Evolutionary conservation across 495 filamentous ascomycete genomes (phyloP).

Genomic region (Parathielavia appendiculata): DNA sequence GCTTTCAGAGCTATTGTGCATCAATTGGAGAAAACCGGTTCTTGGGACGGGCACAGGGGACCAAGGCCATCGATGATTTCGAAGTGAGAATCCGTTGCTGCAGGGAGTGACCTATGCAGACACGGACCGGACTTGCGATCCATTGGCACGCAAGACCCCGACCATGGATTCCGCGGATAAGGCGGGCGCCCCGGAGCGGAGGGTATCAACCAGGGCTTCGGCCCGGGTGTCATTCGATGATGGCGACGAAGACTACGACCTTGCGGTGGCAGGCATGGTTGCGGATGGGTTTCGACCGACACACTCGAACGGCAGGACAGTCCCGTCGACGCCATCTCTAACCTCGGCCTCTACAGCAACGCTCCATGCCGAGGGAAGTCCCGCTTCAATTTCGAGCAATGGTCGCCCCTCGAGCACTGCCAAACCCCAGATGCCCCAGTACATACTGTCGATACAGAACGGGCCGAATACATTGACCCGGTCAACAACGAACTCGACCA

Average conservation of each 20-base stretch:
- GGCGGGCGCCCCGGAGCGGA: slow-evolving; percentile 32
- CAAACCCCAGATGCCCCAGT: slow-evolving; percentile 39
- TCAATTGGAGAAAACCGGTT: neutral
- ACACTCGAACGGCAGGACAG: neutral
- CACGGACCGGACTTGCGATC: slow-evolving; percentile 6
- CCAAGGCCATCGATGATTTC: slow-evolving; percentile 23
- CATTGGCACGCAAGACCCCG: slow-evolving; percentile 1
- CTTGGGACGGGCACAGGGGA: neutral
- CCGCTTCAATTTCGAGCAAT: slow-evolving; percentile 5
- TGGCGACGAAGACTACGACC: slow-evolving; percentile 26
- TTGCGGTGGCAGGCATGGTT: slow-evolving; percentile 23
- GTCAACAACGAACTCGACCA: slow-evolving; percentile 31
- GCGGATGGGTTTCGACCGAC: slow-evolving; percentile 32
- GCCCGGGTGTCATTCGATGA: slow-evolving; percentile 25
- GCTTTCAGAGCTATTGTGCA: neutral
- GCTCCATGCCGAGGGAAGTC: slow-evolving; percentile 2
- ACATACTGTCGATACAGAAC: slow-evolving; percentile 38
- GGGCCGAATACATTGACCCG: slow-evolving; percentile 24
- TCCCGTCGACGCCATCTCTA: slow-evolving; percentile 20
- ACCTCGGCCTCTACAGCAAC: slow-evolving; percentile 17
- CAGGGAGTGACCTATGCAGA: slow-evolving; percentile 2
- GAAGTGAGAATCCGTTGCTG: slow-evolving; percentile 30
- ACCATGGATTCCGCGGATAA: slow-evolving; percentile 38
- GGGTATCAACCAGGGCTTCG: slow-evolving; percentile 35
- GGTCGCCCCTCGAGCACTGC: slow-evolving; percentile 42